These are phyloP conservation scores for Abrus precatorius DNA, from an alignment of 306 rosid genomes.

Conservation along the genomic window DNA sequence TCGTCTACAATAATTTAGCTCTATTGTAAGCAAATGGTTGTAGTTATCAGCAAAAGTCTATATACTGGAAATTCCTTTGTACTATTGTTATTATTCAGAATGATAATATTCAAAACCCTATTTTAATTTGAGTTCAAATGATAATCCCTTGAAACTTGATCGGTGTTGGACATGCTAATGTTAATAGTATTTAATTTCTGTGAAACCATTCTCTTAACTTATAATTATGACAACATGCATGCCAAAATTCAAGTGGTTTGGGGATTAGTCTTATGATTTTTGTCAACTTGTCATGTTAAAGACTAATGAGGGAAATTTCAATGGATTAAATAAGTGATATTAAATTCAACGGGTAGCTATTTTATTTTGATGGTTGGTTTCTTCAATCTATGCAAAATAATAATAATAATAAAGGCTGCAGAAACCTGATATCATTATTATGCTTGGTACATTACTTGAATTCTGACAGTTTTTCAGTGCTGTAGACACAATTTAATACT, in stretches of 20 bases:
- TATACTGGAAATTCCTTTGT: neutral
- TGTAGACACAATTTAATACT: constrained; percentile 42
- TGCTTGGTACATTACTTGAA: constrained; percentile 29
- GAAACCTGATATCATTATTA: neutral
- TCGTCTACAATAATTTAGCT: neutral
- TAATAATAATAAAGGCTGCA: no score
- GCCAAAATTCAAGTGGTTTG: constrained; percentile 31
- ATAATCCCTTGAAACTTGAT: constrained; percentile 10
- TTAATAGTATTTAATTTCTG: constrained; percentile 23
- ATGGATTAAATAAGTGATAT: constrained; percentile 28
- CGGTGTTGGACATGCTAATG: constrained; percentile 7
- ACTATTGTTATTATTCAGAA: constrained; percentile 4
- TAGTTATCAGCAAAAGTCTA: neutral
- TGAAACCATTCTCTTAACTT: constrained; percentile 29
- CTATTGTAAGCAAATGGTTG: neutral
- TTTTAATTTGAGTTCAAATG: constrained; percentile 1
- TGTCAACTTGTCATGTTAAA: constrained; percentile 26
- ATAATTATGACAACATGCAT: constrained; percentile 31
- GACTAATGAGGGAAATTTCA: constrained; percentile 17
- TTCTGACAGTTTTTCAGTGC: constrained; percentile 30
- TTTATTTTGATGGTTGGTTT: constrained; percentile 30
- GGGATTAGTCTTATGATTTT: constrained; percentile 30
- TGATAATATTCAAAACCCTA: neutral
- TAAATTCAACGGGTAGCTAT: constrained; percentile 30
- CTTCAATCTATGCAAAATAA: neutral